Conservation (phyloP, 2,329 filamentous ascomycete genomes). For the Fusarium oxysporum region DNA sequence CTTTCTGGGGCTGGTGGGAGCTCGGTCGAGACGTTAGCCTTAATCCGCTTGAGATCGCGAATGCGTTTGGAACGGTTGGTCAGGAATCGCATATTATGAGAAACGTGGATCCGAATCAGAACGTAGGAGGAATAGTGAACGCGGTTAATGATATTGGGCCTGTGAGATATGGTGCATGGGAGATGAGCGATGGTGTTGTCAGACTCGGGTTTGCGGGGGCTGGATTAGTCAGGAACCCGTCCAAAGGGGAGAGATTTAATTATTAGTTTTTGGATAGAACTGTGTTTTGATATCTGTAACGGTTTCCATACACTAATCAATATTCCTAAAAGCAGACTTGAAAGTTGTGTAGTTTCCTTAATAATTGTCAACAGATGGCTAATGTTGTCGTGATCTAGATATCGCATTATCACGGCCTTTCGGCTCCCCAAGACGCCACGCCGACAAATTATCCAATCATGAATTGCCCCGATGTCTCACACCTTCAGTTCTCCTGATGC, state of each 20-base stretch:
- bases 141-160: constrained; percentile 23
- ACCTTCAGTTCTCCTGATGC: background rate
- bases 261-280: background rate
- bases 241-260: constrained; percentile 36
- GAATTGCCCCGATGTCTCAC: background rate
- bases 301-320: too few relatives aligned
- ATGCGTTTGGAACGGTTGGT: constrained; percentile 33
- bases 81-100: constrained; percentile 35
- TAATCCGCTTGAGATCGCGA: constrained; percentile 38
- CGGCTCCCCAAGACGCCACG: too few relatives aligned
- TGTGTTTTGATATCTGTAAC: too few relatives aligned
- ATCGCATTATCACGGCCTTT: too few relatives aligned
- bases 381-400: too few relatives aligned
- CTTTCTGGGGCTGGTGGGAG: constrained; percentile 44
- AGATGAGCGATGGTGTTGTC: constrained; percentile 28
- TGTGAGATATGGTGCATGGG: constrained; percentile 40
- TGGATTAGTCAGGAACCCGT: constrained; percentile 26
- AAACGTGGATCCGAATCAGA: constrained; percentile 36
- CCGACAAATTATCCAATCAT: background rate
- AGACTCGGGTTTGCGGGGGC: constrained; percentile 38
- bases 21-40: constrained; percentile 39
- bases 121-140: constrained; percentile 26
- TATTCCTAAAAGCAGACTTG: too few relatives aligned
- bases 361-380: too few relatives aligned
- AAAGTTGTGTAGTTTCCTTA: too few relatives aligned